These are phyloP conservation scores for Paspalum vaginatum DNA, from an alignment of 176 grass and related monocot genomes.

Conservation along the genomic window DNA sequence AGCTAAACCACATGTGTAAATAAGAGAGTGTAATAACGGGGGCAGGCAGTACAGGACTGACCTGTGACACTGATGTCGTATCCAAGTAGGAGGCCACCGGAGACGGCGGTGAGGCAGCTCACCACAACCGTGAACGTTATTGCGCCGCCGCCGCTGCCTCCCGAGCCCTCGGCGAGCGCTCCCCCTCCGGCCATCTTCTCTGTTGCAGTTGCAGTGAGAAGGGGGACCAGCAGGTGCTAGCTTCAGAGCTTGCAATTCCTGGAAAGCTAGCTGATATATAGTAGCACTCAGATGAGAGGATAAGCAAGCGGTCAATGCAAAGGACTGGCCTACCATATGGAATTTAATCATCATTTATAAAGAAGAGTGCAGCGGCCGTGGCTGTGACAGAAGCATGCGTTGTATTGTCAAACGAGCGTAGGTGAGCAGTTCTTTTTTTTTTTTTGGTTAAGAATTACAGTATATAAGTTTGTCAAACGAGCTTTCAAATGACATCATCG, in stretches of 20 bases:
- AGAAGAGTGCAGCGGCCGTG: neutral
- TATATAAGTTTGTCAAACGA: no score
- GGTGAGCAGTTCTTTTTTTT: no score
- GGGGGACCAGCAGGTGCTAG: neutral
- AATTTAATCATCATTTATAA: no score
- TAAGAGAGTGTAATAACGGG: no score
- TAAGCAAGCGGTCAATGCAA: no score
- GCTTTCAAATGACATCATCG: no score
- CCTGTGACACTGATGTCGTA: constrained; percentile 62
- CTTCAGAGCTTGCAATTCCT: neutral
- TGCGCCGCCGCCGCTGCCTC: neutral
- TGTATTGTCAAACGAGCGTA: no score
- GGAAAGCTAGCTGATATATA: neutral
- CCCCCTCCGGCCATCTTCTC: constrained; percentile 11
- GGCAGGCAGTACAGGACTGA: neutral
- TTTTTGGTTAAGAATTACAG: no score
- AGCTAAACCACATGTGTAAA: neutral
- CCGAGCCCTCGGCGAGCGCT: neutral
- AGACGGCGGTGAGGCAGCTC: constrained; percentile 60
- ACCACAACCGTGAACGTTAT: constrained; percentile 43
- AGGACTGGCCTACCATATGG: no score
- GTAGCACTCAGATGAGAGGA: neutral
- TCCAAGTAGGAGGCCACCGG: constrained; percentile 54
- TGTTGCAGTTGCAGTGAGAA: neutral
- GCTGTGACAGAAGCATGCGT: neutral